Evolutionary conservation across 116 monocot species (phyloP).

Genomic region (Posidonia oceanica): DNA sequence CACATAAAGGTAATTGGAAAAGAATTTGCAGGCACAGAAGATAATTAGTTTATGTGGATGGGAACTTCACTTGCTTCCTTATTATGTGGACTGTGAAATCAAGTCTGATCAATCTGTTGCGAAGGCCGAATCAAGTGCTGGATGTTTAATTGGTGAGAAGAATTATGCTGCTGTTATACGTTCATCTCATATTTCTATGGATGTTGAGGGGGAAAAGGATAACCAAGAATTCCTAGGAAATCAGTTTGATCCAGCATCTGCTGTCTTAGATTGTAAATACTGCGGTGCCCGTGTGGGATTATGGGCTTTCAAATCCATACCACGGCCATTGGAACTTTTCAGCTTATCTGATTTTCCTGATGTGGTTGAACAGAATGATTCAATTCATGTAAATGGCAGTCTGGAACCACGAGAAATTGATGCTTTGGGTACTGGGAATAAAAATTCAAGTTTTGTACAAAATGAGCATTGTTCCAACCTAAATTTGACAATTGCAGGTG

Average conservation of each 20-base stretch:
- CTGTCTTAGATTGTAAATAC: conserved; percentile 66
- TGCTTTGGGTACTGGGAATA: conserved; percentile 1
- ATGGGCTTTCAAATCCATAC: conserved; percentile 53
- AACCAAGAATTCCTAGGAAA: conserved; percentile 5
- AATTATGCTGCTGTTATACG: conserved; percentile 17
- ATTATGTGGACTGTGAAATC: conserved; percentile 48
- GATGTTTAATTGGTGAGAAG: conserved; percentile 11
- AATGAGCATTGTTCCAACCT: conserved; percentile 20
- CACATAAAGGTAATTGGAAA: not conserved
- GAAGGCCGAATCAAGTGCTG: conserved; percentile 11
- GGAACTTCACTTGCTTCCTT: conserved; percentile 81
- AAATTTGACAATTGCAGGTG: conserved; percentile 82
- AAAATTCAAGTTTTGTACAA: conserved; percentile 5
- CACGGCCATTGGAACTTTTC: conserved; percentile 63
- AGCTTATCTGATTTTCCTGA: conserved; percentile 36
- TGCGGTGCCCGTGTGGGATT: conserved; percentile 91
- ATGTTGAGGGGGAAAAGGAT: conserved; percentile 12
- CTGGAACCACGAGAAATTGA: conserved; percentile 7
- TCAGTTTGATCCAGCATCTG: conserved; percentile 54
- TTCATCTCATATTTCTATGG: conserved; percentile 12
- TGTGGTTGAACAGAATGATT: conserved; percentile 15
- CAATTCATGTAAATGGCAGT: conserved; percentile 1
- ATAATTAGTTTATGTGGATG: conserved; percentile 88
- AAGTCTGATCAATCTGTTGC: not conserved
- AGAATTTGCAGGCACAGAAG: conserved; percentile 48